These are phyloP conservation scores for Parietichytrium sp. DNA, from an alignment of 108 stramenopile species.

Conservation along the genomic window DNA sequence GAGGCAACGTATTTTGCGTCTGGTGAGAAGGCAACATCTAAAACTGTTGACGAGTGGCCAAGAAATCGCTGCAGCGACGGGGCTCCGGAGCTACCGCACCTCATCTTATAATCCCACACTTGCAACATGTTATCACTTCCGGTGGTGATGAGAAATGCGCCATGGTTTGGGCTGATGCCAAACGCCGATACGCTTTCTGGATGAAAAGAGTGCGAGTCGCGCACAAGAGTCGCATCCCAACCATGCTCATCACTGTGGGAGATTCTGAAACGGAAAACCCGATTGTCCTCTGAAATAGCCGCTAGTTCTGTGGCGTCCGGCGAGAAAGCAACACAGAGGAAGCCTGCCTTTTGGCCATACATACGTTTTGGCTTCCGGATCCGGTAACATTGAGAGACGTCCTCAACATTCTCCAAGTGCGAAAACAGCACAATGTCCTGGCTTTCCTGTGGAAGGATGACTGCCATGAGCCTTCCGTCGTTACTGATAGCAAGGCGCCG, in stretches of 20 bases:
- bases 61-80: neutral
- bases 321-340: neutral
- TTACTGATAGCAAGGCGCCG: too few relatives aligned
- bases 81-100: neutral
- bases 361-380: too few relatives aligned
- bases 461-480: too few relatives aligned
- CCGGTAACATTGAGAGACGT: too few relatives aligned
- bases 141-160: neutral
- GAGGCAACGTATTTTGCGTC: neutral
- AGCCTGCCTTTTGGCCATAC: neutral
- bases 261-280: neutral
- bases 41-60: constrained; percentile 2
- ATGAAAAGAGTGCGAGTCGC: constrained; percentile 13
- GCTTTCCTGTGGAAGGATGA: too few relatives aligned
- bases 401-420: too few relatives aligned
- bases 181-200: neutral
- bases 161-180: neutral
- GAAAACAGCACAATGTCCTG: too few relatives aligned
- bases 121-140: constrained; percentile 30
- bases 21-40: neutral
- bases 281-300: neutral
- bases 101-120: neutral
- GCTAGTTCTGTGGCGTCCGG: neutral
- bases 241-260: neutral
- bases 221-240: constrained; percentile 36